Percentiles rank a stretch among this genome's conserved stretches.
phyloP scores from a whole-genome alignment of 2,329 filamentous ascomycete genomes.

The Pseudocercospora eumusae region DNA sequence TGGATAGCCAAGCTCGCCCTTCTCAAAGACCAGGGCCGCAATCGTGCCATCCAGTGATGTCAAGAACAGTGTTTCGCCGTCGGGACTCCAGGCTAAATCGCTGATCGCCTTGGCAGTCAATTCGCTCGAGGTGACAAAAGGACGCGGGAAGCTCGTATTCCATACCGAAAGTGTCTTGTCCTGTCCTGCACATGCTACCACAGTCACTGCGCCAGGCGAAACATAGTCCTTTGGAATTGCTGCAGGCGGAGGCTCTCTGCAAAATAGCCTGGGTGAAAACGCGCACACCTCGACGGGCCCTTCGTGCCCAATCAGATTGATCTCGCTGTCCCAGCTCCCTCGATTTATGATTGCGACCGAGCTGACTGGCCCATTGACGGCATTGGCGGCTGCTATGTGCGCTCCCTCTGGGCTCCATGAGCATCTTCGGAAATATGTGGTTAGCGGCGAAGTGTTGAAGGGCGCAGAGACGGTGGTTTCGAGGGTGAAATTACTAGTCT shows the following conservation, averaged over 20 bases:
- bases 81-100: slow-evolving; percentile 89
- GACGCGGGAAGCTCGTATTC: slow-evolving; percentile 94
- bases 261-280: slow-evolving; percentile 90
- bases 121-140: slow-evolving; percentile 87
- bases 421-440: slow-evolving; percentile 93
- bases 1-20: slow-evolving; percentile 86
- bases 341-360: slow-evolving; percentile 95
- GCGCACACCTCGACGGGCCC: slow-evolving; percentile 95
- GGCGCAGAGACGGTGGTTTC: slow-evolving; percentile 88
- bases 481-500: slow-evolving; percentile 93
- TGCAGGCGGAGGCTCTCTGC: slow-evolving; percentile 63
- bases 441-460: slow-evolving; percentile 88
- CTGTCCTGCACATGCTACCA: slow-evolving; percentile 94
- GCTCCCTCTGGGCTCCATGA: slow-evolving; percentile 98
- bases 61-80: slow-evolving; percentile 82
- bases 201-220: slow-evolving; percentile 68
- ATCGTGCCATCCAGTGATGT: slow-evolving; percentile 90
- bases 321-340: slow-evolving; percentile 90
- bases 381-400: slow-evolving; percentile 94
- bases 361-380: slow-evolving; percentile 94
- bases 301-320: slow-evolving; percentile 96
- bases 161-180: slow-evolving; percentile 96
- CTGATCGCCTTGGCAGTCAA: slow-evolving; percentile 88
- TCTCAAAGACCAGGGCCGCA: slow-evolving; percentile 76
- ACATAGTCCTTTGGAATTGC: slow-evolving; percentile 48